A percentile compares a stretch with the other conserved stretches of the same genome.
phyloP scores from a whole-genome alignment of 2,329 filamentous ascomycete species.

The Pseudopithomyces maydicus region DNA sequence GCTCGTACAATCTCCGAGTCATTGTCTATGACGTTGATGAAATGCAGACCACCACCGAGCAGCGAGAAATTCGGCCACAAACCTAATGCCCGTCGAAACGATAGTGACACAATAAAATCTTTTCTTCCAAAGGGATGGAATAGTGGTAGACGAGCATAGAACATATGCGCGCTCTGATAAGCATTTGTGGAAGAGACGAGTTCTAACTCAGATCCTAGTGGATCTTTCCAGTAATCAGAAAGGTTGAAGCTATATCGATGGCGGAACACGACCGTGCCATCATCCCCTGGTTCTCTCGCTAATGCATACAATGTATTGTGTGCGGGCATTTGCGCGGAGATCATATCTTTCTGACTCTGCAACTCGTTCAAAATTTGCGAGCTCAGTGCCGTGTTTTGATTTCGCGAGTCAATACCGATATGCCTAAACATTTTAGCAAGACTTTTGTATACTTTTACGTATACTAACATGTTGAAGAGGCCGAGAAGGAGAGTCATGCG shows the following conservation, averaged over 20 bases:
- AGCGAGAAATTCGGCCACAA: neutral
- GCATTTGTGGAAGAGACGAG: neutral
- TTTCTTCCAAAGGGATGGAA: neutral
- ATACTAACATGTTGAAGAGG: conserved; percentile 1
- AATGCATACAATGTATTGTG: neutral
- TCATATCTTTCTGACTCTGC: neutral
- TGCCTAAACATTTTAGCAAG: neutral
- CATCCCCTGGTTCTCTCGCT: neutral
- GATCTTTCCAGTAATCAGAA: neutral
- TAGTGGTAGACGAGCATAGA: neutral
- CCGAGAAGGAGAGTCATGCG: neutral
- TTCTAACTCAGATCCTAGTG: neutral
- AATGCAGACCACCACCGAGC: neutral
- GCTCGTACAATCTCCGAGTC: conserved; percentile 4
- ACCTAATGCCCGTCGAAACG: neutral
- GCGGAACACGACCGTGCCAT: neutral
- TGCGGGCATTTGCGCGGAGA: too few species aligned
- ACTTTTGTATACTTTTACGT: neutral
- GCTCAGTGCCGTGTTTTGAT: neutral
- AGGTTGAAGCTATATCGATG: neutral
- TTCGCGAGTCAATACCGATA: neutral
- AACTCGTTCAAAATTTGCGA: neutral
- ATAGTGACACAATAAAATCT: neutral
- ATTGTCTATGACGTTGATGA: neutral
- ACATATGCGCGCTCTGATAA: conserved; percentile 4